Base-by-base conservation (phyloP, 164 flowering plant genomes). In the Chimonanthus praecox region DNA sequence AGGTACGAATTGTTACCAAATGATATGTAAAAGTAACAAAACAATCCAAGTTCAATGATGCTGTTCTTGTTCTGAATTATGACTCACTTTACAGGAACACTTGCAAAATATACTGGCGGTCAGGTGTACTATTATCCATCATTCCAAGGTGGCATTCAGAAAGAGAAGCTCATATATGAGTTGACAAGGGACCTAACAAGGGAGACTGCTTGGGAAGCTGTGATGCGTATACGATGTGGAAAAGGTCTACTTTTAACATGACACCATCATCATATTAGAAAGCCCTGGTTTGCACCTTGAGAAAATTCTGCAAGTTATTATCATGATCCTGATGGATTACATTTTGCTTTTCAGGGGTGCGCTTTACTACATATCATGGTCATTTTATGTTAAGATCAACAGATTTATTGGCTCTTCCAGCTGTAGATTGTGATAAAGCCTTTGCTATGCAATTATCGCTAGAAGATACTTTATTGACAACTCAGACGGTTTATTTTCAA, bases 171-270 rank as follows among this genome's bases (percentile, higher is more conserved):
- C 82, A 87, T 84, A 71, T 86, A 90, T 81, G 99, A 96, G 78
- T 79, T 94, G 71, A 67, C 90, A 50, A 86, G 99, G 81, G 97
- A 96, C 82, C 97, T 96, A 66, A 91, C 91, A 2, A 86, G 97
- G 80, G 99, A 96, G 82, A 96, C 98, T 71, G 98, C 97, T 9
- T 96, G 99, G 99, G 99, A 94, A 83, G 88, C 98, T 76, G 97
- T 94, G 51, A 86, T 96, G 98, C 99, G 98, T 48, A 83, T 96
- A 73, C 84, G 97, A 88, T 96, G 98, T 84, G 99, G 98, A 77
- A 94, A 91, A 89, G 99, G 99, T 96, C 47, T n/a, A 15, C 71
- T 33, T 10, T 9, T 72, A 54, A 50, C 9, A 16, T 74, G 68
- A 8, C 16, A 11, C 60, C 20, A 11, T 20, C 16, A 20, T 18